Percentiles rank a stretch among this genome's conserved stretches.
phyloP scores from a whole-genome alignment of 306 rosid genomes.

The Prinsepia uniflora region DNA sequence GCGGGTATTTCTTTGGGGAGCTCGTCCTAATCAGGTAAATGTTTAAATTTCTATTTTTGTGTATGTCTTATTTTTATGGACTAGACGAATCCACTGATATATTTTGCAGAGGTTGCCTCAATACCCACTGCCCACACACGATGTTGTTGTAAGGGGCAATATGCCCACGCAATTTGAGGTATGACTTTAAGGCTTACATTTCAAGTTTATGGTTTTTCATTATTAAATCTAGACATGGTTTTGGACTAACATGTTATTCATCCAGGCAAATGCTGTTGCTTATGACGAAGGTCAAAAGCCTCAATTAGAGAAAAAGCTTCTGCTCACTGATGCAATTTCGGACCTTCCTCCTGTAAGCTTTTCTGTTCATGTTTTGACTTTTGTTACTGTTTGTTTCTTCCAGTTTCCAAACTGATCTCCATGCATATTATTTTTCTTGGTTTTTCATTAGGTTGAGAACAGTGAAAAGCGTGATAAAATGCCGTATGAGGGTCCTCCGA shows the following conservation, averaged over 20 bases:
- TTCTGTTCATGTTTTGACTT: neutral
- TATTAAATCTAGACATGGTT: neutral
- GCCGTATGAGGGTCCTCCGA: constrained; percentile 34
- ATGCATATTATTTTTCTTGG: neutral
- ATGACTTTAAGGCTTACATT: neutral
- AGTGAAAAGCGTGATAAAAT: constrained; percentile 48
- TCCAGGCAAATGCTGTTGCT: constrained; percentile 60
- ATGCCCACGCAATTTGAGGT: constrained; percentile 77
- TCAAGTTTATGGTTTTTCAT: neutral
- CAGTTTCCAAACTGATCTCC: neutral
- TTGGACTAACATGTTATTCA: neutral
- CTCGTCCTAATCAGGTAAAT: constrained; percentile 47
- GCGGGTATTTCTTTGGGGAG: constrained; percentile 88
- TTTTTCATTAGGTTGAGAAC: constrained; percentile 45
- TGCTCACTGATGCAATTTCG: constrained; percentile 63
- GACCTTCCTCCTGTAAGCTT: constrained; percentile 65
- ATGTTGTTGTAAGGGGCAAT: constrained; percentile 62
- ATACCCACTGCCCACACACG: constrained; percentile 81
- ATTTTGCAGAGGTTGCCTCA: constrained; percentile 63
- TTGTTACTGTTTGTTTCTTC: neutral
- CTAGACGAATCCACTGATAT: neutral
- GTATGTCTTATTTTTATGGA: neutral
- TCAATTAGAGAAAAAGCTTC: constrained; percentile 45
- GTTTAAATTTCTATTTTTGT: neutral
- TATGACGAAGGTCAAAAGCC: constrained; percentile 37